These are phyloP conservation scores for Trametes pubescens DNA, from an alignment of 1,284 basidiomycete genomes.

Conservation along the genomic window DNA sequence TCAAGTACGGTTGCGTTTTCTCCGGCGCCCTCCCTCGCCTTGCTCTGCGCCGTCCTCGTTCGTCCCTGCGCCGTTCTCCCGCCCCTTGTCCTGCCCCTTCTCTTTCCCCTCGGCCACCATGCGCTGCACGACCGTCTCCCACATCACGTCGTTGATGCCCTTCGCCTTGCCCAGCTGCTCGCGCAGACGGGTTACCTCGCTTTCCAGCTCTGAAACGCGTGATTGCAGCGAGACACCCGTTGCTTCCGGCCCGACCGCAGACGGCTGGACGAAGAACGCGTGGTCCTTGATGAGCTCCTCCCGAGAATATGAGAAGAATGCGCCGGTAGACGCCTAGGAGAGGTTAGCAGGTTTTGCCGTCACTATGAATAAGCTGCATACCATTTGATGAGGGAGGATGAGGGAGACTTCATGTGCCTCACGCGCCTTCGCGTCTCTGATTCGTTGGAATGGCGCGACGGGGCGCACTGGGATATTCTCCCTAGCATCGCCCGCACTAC, in stretches of 20 bases:
- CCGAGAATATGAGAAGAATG: constrained; percentile 49
- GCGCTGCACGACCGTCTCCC: constrained; percentile 80
- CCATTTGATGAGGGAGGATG: constrained; percentile 59
- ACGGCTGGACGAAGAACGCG: constrained; percentile 62
- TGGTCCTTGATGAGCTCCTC: constrained; percentile 70
- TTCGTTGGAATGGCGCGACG: constrained; percentile 74
- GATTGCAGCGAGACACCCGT: constrained; percentile 55
- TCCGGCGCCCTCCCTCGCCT: constrained; percentile 27
- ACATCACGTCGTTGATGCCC: constrained; percentile 89
- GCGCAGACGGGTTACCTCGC: constrained; percentile 70
- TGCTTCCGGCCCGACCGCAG: constrained; percentile 38
- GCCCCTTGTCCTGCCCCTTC: constrained; percentile 25
- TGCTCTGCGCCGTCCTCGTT: constrained; percentile 22
- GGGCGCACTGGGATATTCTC: constrained; percentile 72
- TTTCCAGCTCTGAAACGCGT: constrained; percentile 74
- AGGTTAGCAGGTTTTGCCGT: neutral
- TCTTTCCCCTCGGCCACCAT: constrained; percentile 54
- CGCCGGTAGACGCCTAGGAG: constrained; percentile 29
- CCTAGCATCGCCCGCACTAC: constrained; percentile 54
- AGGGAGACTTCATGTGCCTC: constrained; percentile 73
- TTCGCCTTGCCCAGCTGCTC: constrained; percentile 83
- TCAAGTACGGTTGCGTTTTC: constrained; percentile 38
- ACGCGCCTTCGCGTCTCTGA: constrained; percentile 69
- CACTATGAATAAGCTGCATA: constrained; percentile 37
- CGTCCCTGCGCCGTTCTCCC: constrained; percentile 4